Base-by-base conservation (phyloP, 176 grass and related monocot genomes). In the Musa schizocarpa region DNA sequence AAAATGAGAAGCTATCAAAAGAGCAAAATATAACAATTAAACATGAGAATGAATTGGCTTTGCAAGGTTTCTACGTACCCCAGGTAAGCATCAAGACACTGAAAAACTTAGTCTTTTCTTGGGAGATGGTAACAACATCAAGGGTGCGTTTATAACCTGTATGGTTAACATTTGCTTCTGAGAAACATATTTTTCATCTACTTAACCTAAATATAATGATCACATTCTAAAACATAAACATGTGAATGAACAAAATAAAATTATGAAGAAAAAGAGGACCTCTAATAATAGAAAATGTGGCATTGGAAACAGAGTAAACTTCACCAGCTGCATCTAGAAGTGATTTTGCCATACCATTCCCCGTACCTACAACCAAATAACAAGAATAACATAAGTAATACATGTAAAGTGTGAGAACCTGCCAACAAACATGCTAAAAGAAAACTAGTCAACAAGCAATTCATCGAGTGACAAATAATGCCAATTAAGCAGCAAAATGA, bases 81-180 rank as follows among this genome's bases (percentile, higher is more conserved):
- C 90, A 98, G 78, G 94, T 91, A 74, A 98, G 94, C 94, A 93
- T 91, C 75, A 98, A 75, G 13, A 98, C 90, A 53, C 94, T 93
- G 72, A 93, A 98, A 80, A 98, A 98, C 75, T 78, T 93, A 50
- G 82, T 93, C 64, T 85, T 86, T 82, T 90, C 94, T 82, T 98
- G 94, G 59, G 85, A 68, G 70, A 98, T 76, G 79, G 88, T 88
- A 70, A 86, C 69, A 52, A 93, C 90, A 93, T 98, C 94, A 69
- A 98, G 94, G 14, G 90, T 50, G 17, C 94, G 82, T 71, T 75
- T 91, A 59, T 89, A 79, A 86, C 94, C 94, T 98, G 85, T 65
- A 71, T 70, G 34, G 34, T 3, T 14, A 70, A 70, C 17, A 19
- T 21, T 51, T n/a, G 43, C 23, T 2, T 50, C 8, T 8, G 29